phyloP scores from a whole-genome alignment of 768 basidiomycete species.

The Kondoa subrosea region DNA sequence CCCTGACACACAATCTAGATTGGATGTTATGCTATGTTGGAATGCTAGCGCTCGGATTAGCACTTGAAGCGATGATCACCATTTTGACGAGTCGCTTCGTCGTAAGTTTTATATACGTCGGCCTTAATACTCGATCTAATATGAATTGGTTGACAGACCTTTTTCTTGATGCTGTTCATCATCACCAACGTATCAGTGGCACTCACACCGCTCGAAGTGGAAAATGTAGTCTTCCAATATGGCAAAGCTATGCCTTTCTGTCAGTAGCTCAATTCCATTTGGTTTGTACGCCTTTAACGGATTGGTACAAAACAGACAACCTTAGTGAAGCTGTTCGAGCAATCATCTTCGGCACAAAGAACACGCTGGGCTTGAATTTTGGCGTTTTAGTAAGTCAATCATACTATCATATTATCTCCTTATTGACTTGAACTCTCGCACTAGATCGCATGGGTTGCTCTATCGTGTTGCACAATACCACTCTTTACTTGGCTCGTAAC shows the following conservation, averaged over 20 bases:
- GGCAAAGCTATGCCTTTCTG: constrained; percentile 6
- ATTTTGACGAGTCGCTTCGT: not conserved
- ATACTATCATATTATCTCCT: no score
- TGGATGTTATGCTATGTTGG: not conserved
- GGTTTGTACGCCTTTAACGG: not conserved
- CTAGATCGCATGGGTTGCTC: not conserved
- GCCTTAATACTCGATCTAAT: no score
- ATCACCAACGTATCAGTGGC: constrained; percentile 5
- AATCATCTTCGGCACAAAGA: constrained; percentile 2
- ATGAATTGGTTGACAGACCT: no score
- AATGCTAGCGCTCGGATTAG: constrained; percentile 1
- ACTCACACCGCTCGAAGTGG: not conserved
- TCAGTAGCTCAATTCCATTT: not conserved
- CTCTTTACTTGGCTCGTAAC: not conserved
- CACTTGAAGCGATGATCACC: constrained; percentile 5
- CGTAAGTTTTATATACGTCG: not conserved
- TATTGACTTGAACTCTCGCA: no score
- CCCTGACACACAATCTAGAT: not conserved
- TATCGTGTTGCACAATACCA: not conserved
- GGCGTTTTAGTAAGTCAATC: no score
- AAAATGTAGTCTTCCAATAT: not conserved
- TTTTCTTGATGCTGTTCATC: not conserved
- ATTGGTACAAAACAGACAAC: not conserved
- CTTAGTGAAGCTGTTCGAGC: not conserved
- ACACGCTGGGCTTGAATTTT: not conserved